Evolutionary conservation across 1,284 basidiomycete species (phyloP), one percentile per base, ranked within the genome.

Genomic region (Fistulina hepatica): DNA sequence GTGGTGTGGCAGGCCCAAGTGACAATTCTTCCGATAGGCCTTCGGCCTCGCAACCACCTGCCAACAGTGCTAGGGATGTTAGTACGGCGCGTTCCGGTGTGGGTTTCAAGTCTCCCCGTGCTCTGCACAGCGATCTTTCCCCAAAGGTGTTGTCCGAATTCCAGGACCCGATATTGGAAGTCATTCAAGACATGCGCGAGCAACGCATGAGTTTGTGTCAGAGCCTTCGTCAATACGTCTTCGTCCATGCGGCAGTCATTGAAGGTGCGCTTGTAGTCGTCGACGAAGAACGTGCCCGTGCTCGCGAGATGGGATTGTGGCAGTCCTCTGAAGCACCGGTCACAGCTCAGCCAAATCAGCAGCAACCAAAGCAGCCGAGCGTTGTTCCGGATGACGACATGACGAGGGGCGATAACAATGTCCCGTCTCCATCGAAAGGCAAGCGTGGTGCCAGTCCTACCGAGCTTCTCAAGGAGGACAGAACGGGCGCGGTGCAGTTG

Each of bases 201-300:
- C 89, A 93, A 60, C 65, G 89, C 35, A 93, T 93, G 89, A 89
- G 84, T 50, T 58, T 93, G 41, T 90, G 88, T 50, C 89, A 91
- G 64, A 89, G 80, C 52, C 59, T 92, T 51, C 65, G 89, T 43
- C 89, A 93, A 61, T 93, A 90, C 52, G 76, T 92, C 16, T 93
- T 92, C 55, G 83, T 90, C 20, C 85, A 93, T 53, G 77, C 80
- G 22, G 86, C 81, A 12, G 73, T 93, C 44, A 76, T 92, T 39
- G 81, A 88, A 53, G 81, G 85, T 21, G 76, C 81, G 32, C 59
- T 93, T 52, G 67, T 73, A 63, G 69, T 91, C 36, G 64, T 83
- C 32, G 88, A 91, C 50, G 78, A 86, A 52, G 79, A 83, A 59
- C 63, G 64, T 32, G 63, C 55, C 50, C 47, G 58, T 37, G 61